A percentile compares a stretch with the other conserved stretches of the same genome.
Conservation (phyloP, 1,284 basidiomycete species). For the Pyrrhoderma lamaoense region DNA sequence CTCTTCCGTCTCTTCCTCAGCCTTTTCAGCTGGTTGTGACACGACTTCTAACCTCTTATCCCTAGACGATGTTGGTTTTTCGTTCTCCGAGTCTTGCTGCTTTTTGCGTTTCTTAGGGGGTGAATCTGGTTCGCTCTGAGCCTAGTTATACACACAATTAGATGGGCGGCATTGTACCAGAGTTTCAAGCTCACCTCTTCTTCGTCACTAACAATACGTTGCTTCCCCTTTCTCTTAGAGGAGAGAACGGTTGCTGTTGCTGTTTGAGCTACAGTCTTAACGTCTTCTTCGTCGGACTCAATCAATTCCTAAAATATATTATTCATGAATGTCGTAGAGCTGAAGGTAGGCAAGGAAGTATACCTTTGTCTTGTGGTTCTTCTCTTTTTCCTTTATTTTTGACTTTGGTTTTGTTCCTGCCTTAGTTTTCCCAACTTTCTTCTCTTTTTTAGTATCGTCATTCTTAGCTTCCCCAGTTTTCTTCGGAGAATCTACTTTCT, state of each 20-base stretch:
- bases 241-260: constrained; percentile 5
- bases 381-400: constrained; percentile 11
- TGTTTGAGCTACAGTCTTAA: constrained; percentile 13
- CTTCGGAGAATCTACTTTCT: constrained; percentile 4
- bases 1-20: neutral
- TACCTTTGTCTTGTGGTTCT: constrained; percentile 16
- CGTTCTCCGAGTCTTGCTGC: neutral
- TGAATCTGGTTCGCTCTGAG: constrained; percentile 7
- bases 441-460: constrained; percentile 1
- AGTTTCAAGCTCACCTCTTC: neutral
- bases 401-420: neutral
- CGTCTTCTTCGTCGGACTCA: constrained; percentile 9
- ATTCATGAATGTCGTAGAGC: no score
- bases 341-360: neutral
- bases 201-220: constrained; percentile 11
- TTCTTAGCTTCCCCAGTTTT: neutral
- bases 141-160: constrained; percentile 1
- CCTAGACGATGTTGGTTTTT: neutral
- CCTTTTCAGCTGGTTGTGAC: neutral
- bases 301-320: neutral
- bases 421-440: constrained; percentile 14
- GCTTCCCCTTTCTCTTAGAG: constrained; percentile 15
- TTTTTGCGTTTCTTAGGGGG: constrained; percentile 14
- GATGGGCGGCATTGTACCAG: neutral
- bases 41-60: neutral